Conservation (phyloP, 2,329 filamentous ascomycete genomes). For the Clarireedia paspali region DNA sequence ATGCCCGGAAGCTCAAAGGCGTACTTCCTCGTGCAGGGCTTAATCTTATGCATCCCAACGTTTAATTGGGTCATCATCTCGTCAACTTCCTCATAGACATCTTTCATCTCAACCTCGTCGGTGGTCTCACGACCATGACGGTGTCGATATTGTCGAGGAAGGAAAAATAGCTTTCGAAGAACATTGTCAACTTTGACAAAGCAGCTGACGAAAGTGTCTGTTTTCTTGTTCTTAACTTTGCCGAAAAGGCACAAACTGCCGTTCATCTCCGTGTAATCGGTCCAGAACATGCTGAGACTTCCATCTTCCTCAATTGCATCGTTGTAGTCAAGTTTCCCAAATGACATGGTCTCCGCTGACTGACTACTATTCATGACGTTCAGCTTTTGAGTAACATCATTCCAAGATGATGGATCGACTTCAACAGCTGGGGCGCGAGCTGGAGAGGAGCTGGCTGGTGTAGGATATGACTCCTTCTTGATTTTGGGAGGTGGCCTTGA, state of each 20-base stretch:
- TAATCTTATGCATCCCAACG: constrained; percentile 89
- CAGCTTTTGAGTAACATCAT: constrained; percentile 73
- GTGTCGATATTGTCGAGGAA: constrained; percentile 68
- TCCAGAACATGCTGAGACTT: constrained; percentile 91
- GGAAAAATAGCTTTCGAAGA: constrained; percentile 82
- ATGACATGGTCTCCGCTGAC: constrained; percentile 49
- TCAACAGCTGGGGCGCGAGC: constrained; percentile 48
- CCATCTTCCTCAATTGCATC: constrained; percentile 93
- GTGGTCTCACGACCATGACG: constrained; percentile 57
- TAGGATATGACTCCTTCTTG: constrained; percentile 60
- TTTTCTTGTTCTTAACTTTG: constrained; percentile 87
- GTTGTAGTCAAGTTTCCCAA: constrained; percentile 75
- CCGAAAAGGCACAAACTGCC: constrained; percentile 91
- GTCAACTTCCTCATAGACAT: constrained; percentile 88
- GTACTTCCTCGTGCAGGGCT: constrained; percentile 82
- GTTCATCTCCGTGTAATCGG: constrained; percentile 88
- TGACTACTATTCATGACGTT: constrained; percentile 77
- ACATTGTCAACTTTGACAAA: constrained; percentile 97
- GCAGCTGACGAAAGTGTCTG: constrained; percentile 73
- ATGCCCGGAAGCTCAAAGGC: constrained; percentile 87
- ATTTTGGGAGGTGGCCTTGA: constrained; percentile 70
- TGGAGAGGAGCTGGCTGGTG: constrained; percentile 72
- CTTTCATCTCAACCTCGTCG: constrained; percentile 75
- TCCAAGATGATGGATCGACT: constrained; percentile 82
- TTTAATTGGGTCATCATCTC: constrained; percentile 79